phyloP scores from a whole-genome alignment of 2,329 filamentous ascomycete genomes.

The Triangularia verruculosa region DNA sequence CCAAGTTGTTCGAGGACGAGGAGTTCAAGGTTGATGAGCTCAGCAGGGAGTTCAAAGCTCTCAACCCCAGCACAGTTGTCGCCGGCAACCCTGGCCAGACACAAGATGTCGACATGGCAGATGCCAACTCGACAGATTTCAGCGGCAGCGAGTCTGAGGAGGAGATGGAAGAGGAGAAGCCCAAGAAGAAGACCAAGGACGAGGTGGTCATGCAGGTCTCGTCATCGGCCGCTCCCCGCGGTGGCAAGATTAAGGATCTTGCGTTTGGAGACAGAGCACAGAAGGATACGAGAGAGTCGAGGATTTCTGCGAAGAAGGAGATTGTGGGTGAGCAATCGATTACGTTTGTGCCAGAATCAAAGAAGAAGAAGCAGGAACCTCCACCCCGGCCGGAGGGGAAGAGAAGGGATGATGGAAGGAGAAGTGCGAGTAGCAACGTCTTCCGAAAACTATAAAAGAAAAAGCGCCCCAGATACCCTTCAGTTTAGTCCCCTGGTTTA shows the following conservation, averaged over 20 bases:
- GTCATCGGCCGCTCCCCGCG: conserved; percentile 53
- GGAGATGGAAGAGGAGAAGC: conserved; percentile 45
- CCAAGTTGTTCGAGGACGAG: conserved; percentile 83
- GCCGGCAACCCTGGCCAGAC: conserved; percentile 40
- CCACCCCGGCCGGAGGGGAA: conserved; percentile 31
- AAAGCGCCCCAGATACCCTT: conserved; percentile 18
- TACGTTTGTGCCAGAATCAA: conserved; percentile 66
- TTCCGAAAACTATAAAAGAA: conserved; percentile 62
- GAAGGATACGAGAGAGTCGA: conserved; percentile 46
- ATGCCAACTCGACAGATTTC: conserved; percentile 11
- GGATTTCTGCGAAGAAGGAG: conserved; percentile 42
- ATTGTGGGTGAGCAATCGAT: conserved; percentile 64
- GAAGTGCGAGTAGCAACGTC: conserved; percentile 74
- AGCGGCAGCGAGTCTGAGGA: conserved; percentile 37
- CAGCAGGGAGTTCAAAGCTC: conserved; percentile 78
- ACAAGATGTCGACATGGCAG: conserved; percentile 16
- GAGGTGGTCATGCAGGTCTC: conserved; percentile 66
- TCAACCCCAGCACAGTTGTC: conserved; percentile 81
- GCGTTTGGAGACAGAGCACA: conserved; percentile 56
- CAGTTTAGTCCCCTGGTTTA: conserved; percentile 22
- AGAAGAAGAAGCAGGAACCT: conserved; percentile 45
- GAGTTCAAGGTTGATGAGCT: conserved; percentile 90
- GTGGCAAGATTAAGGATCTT: conserved; percentile 53
- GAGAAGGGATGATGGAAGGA: conserved; percentile 45
- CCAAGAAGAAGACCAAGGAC: conserved; percentile 36